Conservation (phyloP, 2,329 filamentous ascomycete genomes). For the Corinectria fuckeliana region DNA sequence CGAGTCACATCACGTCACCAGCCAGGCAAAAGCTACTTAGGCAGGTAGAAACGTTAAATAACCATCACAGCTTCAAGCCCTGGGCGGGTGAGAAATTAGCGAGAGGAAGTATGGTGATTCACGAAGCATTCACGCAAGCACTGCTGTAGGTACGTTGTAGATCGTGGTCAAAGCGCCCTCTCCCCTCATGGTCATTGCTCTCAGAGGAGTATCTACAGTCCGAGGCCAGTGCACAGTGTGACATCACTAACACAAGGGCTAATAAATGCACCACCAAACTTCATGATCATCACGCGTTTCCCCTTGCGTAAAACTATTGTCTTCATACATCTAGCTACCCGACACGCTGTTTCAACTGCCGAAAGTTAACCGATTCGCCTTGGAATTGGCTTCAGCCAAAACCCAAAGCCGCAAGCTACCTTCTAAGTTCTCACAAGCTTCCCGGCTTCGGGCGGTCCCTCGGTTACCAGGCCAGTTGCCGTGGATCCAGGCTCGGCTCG, state of each 20-base stretch:
- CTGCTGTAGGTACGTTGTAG: neutral
- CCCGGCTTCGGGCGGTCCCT: neutral
- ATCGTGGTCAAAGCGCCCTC: neutral
- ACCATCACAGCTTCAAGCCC: neutral
- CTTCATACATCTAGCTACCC: neutral
- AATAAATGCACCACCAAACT: neutral
- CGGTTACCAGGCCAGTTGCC: neutral
- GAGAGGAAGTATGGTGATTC: too few relatives aligned
- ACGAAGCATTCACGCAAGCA: too few relatives aligned
- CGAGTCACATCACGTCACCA: neutral
- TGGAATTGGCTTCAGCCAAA: neutral
- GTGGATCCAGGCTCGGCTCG: neutral
- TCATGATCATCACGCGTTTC: neutral
- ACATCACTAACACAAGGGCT: neutral
- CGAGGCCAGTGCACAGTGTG: neutral
- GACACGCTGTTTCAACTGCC: neutral
- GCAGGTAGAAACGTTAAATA: neutral
- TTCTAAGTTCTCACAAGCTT: neutral
- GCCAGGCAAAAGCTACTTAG: neutral
- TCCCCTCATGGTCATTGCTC: neutral
- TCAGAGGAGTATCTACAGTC: neutral
- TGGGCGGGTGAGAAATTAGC: neutral
- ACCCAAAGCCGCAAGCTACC: neutral
- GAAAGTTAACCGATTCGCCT: neutral
- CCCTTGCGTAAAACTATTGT: neutral